Evolutionary conservation across 306 rosid genomes (phyloP).

Genomic region (Cucurbita moschata): DNA sequence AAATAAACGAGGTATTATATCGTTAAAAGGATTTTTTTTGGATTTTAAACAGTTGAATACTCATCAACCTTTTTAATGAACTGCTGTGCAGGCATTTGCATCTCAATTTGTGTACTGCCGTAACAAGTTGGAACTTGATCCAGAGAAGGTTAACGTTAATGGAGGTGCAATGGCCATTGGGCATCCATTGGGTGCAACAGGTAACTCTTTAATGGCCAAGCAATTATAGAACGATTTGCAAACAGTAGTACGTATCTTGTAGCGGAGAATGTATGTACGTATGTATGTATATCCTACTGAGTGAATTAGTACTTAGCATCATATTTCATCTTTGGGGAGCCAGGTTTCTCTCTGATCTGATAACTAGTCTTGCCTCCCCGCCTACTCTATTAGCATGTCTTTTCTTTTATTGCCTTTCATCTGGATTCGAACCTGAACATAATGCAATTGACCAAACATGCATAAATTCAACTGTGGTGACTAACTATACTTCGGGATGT

Average conservation of each 20-base stretch:
- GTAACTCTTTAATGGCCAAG: conserved; percentile 15
- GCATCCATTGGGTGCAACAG: conserved; percentile 98
- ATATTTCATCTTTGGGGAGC: no score
- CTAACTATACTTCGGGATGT: neutral
- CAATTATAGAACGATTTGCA: neutral
- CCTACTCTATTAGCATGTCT: no score
- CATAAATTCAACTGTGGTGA: neutral
- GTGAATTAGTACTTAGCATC: no score
- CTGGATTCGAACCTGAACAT: neutral
- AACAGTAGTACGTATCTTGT: neutral
- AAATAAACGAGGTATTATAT: conserved; percentile 79
- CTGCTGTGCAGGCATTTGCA: conserved; percentile 64
- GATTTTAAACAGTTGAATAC: neutral
- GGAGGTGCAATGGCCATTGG: conserved; percentile 98
- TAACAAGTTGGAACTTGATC: conserved; percentile 76
- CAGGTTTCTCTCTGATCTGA: no score
- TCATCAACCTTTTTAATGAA: neutral
- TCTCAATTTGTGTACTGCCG: conserved; percentile 90
- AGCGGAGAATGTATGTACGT: neutral
- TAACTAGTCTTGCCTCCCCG: no score
- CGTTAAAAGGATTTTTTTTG: neutral
- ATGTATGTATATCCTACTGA: neutral
- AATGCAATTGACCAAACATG: neutral
- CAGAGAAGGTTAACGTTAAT: conserved; percentile 84
- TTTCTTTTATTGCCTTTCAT: neutral